phyloP scores from a whole-genome alignment of 441 rosid genomes.

The Cnidoscolus chayamansa region DNA sequence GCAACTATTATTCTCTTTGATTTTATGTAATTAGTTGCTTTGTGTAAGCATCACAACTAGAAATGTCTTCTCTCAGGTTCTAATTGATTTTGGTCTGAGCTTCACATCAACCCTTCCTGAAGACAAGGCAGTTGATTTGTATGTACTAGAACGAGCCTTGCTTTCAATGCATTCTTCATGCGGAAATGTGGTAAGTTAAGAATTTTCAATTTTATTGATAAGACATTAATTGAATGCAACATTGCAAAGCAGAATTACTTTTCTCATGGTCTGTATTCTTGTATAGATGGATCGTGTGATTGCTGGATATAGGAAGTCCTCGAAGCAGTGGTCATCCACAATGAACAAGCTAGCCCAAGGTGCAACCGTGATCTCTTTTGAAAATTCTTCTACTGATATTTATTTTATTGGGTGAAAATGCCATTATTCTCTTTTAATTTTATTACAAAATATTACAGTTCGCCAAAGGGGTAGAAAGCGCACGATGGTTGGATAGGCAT shows the following conservation, averaged over 20 bases:
- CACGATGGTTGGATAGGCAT: conserved; percentile 77
- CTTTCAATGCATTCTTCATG: conserved; percentile 93
- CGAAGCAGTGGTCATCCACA: conserved; percentile 93
- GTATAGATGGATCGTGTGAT: conserved; percentile 77
- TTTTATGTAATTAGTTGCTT: not conserved
- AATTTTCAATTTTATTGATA: not conserved
- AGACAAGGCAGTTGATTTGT: conserved; percentile 91
- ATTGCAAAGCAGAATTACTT: conserved; percentile 5
- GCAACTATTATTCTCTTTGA: not conserved
- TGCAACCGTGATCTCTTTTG: conserved; percentile 11
- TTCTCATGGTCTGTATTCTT: conserved; percentile 6
- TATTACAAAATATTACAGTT: conserved; percentile 39
- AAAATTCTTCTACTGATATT: conserved; percentile 1
- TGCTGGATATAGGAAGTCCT: conserved; percentile 76
- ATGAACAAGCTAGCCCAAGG: conserved; percentile 95
- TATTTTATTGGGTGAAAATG: not conserved
- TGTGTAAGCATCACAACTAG: conserved; percentile 15
- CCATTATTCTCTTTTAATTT: conserved; percentile 17
- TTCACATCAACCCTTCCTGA: conserved; percentile 87
- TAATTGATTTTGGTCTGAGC: conserved; percentile 94
- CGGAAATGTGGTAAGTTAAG: conserved; percentile 77
- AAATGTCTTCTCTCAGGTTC: conserved; percentile 45
- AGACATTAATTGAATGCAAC: not conserved
- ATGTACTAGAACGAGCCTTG: conserved; percentile 90
- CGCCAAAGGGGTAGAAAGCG: conserved; percentile 89